Percentiles rank a stretch among this genome's conserved stretches.
phyloP scores from a whole-genome alignment of 2,329 filamentous ascomycete species.

The Talaromyces pinophilus region DNA sequence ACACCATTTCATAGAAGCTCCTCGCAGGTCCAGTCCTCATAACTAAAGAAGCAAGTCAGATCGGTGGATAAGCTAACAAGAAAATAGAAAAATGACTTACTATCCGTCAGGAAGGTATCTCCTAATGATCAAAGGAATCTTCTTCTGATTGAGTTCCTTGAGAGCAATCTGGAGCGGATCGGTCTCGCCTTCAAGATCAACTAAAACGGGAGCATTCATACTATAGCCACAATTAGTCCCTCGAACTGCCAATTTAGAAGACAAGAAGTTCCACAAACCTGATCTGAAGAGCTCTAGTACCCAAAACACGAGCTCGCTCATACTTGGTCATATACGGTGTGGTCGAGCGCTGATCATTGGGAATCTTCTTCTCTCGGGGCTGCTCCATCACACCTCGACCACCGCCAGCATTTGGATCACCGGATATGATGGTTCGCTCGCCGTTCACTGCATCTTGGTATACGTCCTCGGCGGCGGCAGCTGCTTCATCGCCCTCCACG shows the following conservation, averaged over 20 bases:
- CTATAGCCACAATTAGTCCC: slow-evolving; percentile 50
- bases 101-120: slow-evolving; percentile 95
- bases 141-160: slow-evolving; percentile 97
- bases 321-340: slow-evolving; percentile 99
- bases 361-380: slow-evolving; percentile 78
- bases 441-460: slow-evolving; percentile 42
- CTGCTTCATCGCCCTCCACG: slow-evolving; percentile 55
- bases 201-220: slow-evolving; percentile 95
- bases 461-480: slow-evolving; percentile 36
- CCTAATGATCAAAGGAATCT: slow-evolving; percentile 93
- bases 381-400: slow-evolving; percentile 58
- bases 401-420: slow-evolving; percentile 54
- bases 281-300: slow-evolving; percentile 91
- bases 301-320: slow-evolving; percentile 88
- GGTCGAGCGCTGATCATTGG: slow-evolving; percentile 82
- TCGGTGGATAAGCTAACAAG: not conserved
- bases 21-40: slow-evolving; percentile 99
- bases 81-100: slow-evolving; percentile 57
- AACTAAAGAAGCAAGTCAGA: slow-evolving; percentile 55
- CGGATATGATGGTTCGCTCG: slow-evolving; percentile 47
- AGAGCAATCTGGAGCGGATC: slow-evolving; percentile 96
- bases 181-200: slow-evolving; percentile 95
- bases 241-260: not conserved
- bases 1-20: slow-evolving; percentile 66
- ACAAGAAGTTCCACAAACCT: slow-evolving; percentile 61